These are phyloP conservation scores for Jacaranda mimosifolia DNA, from an alignment of 257 asterid genomes.

Conservation along the genomic window DNA sequence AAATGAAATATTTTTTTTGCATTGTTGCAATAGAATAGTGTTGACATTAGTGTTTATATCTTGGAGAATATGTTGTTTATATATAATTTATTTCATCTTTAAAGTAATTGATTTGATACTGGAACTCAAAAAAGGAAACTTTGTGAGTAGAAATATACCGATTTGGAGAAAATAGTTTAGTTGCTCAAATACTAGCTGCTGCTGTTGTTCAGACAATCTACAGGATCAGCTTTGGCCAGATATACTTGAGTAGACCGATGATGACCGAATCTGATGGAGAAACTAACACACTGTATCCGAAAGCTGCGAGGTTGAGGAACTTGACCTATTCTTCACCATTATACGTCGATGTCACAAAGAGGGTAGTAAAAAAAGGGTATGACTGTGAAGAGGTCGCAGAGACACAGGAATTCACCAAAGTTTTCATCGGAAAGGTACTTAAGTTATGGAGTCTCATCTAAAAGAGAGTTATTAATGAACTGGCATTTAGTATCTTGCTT, in stretches of 20 bases:
- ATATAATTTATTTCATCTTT: background rate
- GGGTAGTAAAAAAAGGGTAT: constrained; percentile 92
- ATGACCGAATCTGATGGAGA: constrained; percentile 99
- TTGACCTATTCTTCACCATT: constrained; percentile 97
- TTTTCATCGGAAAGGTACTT: constrained; percentile 91
- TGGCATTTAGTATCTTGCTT: constrained; percentile 11
- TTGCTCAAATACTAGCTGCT: background rate
- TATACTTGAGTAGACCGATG: constrained; percentile 97
- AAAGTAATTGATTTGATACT: background rate
- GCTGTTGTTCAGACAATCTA: constrained; percentile 74
- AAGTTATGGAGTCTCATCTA: constrained; percentile 11
- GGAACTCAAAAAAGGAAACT: background rate
- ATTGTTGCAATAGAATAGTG: background rate
- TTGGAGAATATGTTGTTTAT: background rate
- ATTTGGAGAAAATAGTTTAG: constrained; percentile 6
- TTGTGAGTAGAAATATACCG: background rate
- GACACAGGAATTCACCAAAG: constrained; percentile 96
- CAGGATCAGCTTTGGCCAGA: constrained; percentile 92
- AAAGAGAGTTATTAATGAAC: background rate
- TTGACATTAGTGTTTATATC: background rate
- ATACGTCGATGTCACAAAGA: constrained; percentile 90
- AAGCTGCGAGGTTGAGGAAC: constrained; percentile 98
- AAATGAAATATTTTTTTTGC: background rate
- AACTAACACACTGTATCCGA: constrained; percentile 97
- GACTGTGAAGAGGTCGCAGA: constrained; percentile 98